A percentile compares a stretch with the other conserved stretches of the same genome.
These are phyloP conservation scores for Amanita pseudoporphyria DNA, from an alignment of 768 basidiomycete genomes.

Conservation along the genomic window DNA sequence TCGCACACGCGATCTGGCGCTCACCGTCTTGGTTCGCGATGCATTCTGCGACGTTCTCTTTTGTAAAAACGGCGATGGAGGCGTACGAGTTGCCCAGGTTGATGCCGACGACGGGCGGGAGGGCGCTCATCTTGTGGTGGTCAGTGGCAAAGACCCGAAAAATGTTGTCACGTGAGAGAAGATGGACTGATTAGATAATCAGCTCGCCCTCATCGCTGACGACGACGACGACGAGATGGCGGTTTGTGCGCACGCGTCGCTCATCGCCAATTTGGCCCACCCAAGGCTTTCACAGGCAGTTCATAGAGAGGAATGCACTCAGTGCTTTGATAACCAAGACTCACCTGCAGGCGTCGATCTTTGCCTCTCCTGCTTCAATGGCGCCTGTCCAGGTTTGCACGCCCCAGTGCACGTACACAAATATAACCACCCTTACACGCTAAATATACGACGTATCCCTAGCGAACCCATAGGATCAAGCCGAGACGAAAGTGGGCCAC, in stretches of 20 bases:
- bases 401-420: slow-evolving; percentile 63
- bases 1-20: slow-evolving; percentile 91
- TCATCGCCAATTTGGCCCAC: slow-evolving; percentile 37
- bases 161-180: not conserved
- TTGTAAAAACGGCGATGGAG: slow-evolving; percentile 91
- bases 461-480: slow-evolving; percentile 16
- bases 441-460: slow-evolving; percentile 69
- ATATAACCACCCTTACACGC: slow-evolving; percentile 63
- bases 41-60: slow-evolving; percentile 89
- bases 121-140: slow-evolving; percentile 1
- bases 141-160: too few relatives aligned
- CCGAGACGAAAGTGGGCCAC: slow-evolving; percentile 70
- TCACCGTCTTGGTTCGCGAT: slow-evolving; percentile 99
- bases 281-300: slow-evolving; percentile 66
- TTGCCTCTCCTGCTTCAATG: slow-evolving; percentile 91
- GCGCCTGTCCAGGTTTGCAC: slow-evolving; percentile 79
- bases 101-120: slow-evolving; percentile 77
- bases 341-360: slow-evolving; percentile 71
- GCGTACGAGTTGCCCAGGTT: slow-evolving; percentile 96
- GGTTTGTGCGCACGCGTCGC: slow-evolving; percentile 45
- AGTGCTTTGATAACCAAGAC: slow-evolving; percentile 96
- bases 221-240: not conserved
- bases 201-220: not conserved
- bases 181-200: not conserved
- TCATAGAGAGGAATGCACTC: slow-evolving; percentile 91